Evolutionary conservation across 2,329 filamentous ascomycete species (phyloP).

Genomic region (Ophiostoma ips): DNA sequence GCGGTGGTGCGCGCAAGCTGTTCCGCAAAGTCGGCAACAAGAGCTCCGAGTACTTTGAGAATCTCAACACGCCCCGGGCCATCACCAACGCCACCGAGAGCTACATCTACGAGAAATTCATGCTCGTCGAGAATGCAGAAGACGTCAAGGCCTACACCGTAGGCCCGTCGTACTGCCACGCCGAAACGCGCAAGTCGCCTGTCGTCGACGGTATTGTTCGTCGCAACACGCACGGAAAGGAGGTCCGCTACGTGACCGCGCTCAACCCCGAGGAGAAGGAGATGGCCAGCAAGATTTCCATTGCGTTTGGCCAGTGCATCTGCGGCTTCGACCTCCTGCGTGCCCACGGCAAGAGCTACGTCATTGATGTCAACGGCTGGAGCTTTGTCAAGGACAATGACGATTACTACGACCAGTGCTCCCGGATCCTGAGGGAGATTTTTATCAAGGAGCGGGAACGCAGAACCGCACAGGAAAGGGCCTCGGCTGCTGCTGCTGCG

Average conservation of each 20-base stretch:
- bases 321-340: conserved; percentile 92
- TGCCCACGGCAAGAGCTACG: conserved; percentile 79
- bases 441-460: conserved; percentile 68
- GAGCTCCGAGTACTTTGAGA: conserved; percentile 83
- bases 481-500: conserved; percentile 12
- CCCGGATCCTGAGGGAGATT: conserved; percentile 73
- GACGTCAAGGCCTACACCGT: conserved; percentile 99
- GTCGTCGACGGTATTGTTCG: conserved; percentile 93
- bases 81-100: conserved; percentile 70
- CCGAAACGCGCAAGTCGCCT: conserved; percentile 91
- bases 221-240: conserved; percentile 93
- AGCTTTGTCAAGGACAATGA: conserved; percentile 99
- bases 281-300: conserved; percentile 81
- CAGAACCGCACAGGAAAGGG: conserved; percentile 13
- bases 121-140: conserved; percentile 91
- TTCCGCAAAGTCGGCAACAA: conserved; percentile 99
- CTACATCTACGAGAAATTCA: conserved; percentile 94
- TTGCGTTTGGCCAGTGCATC: conserved; percentile 83
- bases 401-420: conserved; percentile 89
- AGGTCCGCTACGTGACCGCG: conserved; percentile 86
- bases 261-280: conserved; percentile 66
- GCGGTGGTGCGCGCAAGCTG: conserved; percentile 78
- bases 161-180: conserved; percentile 82
- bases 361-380: conserved; percentile 99
- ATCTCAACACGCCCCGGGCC: conserved; percentile 61